phyloP scores from a whole-genome alignment of 1,284 basidiomycete species.

The Ustilago tritici region DNA sequence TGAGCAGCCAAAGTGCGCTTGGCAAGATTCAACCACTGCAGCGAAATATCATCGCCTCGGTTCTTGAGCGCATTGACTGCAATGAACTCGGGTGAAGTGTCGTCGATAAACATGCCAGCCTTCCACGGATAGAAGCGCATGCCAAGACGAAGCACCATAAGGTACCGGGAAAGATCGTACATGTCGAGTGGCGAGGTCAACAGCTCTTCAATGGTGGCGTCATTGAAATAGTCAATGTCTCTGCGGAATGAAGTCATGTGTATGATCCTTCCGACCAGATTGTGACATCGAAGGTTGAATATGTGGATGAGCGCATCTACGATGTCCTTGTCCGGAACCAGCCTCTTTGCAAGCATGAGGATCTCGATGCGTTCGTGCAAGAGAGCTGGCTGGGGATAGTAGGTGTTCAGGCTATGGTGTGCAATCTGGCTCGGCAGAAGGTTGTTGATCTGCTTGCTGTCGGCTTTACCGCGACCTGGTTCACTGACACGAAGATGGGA shows the following conservation, averaged over 20 bases:
- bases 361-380: conserved; percentile 46
- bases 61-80: conserved; percentile 54
- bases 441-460: conserved; percentile 42
- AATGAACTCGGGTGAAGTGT: conserved; percentile 38
- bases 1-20: conserved; percentile 48
- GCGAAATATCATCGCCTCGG: conserved; percentile 41
- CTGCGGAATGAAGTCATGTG: conserved; percentile 40
- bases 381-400: conserved; percentile 19
- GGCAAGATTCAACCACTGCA: conserved; percentile 48
- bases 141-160: conserved; percentile 58
- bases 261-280: conserved; percentile 53
- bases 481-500: conserved; percentile 43
- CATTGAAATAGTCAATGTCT: conserved; percentile 47
- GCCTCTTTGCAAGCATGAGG: conserved; percentile 24
- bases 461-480: conserved; percentile 38
- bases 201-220: conserved; percentile 39
- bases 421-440: conserved; percentile 12
- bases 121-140: conserved; percentile 60
- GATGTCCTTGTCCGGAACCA: conserved; percentile 28
- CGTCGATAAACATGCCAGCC: conserved; percentile 27
- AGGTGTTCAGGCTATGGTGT: conserved; percentile 16
- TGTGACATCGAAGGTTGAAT: conserved; percentile 45
- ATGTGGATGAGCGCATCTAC: conserved; percentile 29
- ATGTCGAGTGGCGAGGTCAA: conserved; percentile 40
- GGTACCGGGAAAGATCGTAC: conserved; percentile 45